These are phyloP conservation scores for Apostasia ramifera DNA, from an alignment of 106 monocot genomes.

Conservation along the genomic window DNA sequence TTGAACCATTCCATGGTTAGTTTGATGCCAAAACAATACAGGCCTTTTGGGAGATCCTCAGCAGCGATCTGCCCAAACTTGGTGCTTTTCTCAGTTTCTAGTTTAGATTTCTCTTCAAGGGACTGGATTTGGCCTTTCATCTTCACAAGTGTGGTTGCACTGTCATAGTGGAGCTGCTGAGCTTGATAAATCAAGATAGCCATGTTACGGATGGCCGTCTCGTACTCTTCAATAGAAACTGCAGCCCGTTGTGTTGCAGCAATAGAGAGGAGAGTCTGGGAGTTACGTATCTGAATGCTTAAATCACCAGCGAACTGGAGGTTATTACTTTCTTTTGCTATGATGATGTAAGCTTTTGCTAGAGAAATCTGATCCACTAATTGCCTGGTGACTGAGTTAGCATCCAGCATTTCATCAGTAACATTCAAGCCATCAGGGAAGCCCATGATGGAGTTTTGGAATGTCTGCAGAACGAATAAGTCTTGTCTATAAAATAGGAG, in stretches of 20 bases:
- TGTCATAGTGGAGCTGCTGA: conserved; percentile 53
- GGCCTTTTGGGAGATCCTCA: conserved; percentile 62
- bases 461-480: conserved; percentile 26
- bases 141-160: conserved; percentile 41
- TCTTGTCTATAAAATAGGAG: no score
- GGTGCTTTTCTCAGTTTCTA: conserved; percentile 46
- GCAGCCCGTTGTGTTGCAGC: conserved; percentile 20
- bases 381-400: conserved; percentile 42
- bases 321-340: conserved; percentile 58
- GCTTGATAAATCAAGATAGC: conserved; percentile 50
- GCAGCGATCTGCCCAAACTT: conserved; percentile 67
- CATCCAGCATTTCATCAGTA: conserved; percentile 44
- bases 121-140: conserved; percentile 52
- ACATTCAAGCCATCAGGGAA: conserved; percentile 29
- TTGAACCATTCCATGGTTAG: conserved; percentile 53
- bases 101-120: conserved; percentile 45
- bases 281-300: conserved; percentile 27
- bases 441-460: conserved; percentile 11
- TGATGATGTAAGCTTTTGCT: conserved; percentile 38
- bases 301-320: conserved; percentile 42
- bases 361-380: conserved; percentile 55
- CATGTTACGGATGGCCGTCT: conserved; percentile 35
- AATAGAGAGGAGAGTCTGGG: conserved; percentile 40
- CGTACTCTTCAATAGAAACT: conserved; percentile 31
- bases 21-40: conserved; percentile 51